Evolutionary conservation across 495 filamentous ascomycete species (phyloP), one percentile per base, ranked within the genome.

Genomic region (Xylaria bambusicola): DNA sequence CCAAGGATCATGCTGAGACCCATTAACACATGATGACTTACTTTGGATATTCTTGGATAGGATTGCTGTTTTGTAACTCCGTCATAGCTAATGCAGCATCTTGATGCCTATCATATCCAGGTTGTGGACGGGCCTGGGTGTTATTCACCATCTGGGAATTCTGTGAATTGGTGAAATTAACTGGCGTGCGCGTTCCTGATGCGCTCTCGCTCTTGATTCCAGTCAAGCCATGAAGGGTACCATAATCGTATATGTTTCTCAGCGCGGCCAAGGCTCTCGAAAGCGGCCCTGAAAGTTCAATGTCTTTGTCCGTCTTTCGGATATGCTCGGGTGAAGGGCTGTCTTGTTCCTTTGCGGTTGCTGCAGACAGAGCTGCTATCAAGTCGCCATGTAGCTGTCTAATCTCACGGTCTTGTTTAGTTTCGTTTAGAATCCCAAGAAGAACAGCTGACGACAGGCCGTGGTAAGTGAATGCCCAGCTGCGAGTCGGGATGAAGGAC

Each of bases 381-480:
- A 84, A 62, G 59, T 83, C 76, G 1, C 80, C 80, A 45, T 84
- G 81, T 2, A 84, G 70, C 61, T 82, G 77, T 40, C 81, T 74
- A 1, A 84, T 79, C 52, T 82, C 80, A 1, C 78, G 80, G 51
- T 84, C 78, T 12, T 74, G 69, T 52, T 84, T 82, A 6, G 81
- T 82, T 56, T 89, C 86, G 27, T 83, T 80, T 2, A 88, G 63
- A 33, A 89, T 85, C 1, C 84, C 86, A 2, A 89, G 78, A 1
- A 89, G 74, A 2, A 89, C 77, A 2, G 85, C 86, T 2, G 84
- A 87, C 31, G 82, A 84, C 18, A 89, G 75, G 8, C 83, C 83
- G 51, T 87, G 84, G 56, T 87, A 86, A 0, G 84, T 82, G 45
- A 87, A 83, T 5, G 84, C 83, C 86, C 86, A 89, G 13, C 83